A percentile compares a stretch with the other conserved stretches of the same genome.
Conservation (phyloP, 768 basidiomycete genomes). For the Aureoboletus auriporus region DNA sequence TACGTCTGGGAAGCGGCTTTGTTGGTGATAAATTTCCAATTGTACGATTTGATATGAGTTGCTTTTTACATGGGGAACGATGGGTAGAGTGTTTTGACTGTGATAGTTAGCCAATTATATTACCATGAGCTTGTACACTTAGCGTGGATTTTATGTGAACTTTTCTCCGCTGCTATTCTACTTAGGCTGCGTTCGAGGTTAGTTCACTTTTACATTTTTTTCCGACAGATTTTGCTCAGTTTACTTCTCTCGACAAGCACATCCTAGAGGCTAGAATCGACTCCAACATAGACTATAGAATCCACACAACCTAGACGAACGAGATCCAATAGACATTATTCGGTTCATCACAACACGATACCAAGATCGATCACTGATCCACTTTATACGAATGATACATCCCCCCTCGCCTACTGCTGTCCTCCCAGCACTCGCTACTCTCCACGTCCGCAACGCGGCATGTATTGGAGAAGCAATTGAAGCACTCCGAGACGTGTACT, state of each 20-base stretch:
- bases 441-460: slow-evolving; percentile 33
- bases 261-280: neutral
- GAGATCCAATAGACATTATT: slow-evolving; percentile 4
- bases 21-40: no score
- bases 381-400: slow-evolving; percentile 11
- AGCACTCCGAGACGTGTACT: slow-evolving; percentile 51
- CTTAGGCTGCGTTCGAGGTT: slow-evolving; percentile 25
- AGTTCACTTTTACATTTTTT: neutral
- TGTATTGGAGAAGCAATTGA: slow-evolving; percentile 39
- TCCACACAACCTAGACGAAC: slow-evolving; percentile 8
- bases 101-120: no score
- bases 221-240: slow-evolving; percentile 2
- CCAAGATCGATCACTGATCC: neutral
- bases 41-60: no score
- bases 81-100: no score
- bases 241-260: neutral
- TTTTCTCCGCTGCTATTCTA: no score
- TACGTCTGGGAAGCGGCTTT: no score
- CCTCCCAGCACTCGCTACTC: slow-evolving; percentile 54
- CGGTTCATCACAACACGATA: slow-evolving; percentile 6
- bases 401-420: slow-evolving; percentile 40
- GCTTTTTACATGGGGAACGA: no score
- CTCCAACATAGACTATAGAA: slow-evolving; percentile 15
- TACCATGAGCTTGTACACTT: no score
- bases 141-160: no score